Base-by-base conservation (phyloP, 1,139 yeast genomes). In the Candida frijolesensis region DNA sequence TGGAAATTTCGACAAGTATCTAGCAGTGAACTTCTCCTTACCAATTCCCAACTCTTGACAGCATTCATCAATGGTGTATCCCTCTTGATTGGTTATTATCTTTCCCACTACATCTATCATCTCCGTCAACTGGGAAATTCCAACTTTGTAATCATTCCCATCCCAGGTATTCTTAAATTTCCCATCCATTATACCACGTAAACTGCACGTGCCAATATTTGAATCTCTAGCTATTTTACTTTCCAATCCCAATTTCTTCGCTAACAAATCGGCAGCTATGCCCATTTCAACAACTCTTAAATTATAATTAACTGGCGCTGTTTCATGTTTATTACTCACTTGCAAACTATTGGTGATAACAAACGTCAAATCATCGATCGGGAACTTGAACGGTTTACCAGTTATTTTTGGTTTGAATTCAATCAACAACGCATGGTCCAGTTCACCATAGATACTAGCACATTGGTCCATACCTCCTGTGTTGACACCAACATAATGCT, bases 391-490 rank as follows among this genome's bases (percentile, higher is more conserved):
- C n/a, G 88, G 80, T 40, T 75, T 70, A 12, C 83, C 90, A 39
- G 67, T 70, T 48, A 86, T 71, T 52, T 74, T 66, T 2, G 92
- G 92, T 54, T 78, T 76, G 67, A 85, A 86, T 54, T 81, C 82
- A 42, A 86, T 83, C 56, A 80, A 76, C 53, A 86, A 65, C 1
- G 87, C 87, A 57, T 85, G 82, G 53, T 75, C 77, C 42, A 67
- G 71, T 58, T 80, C 83, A n/a, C 91, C 91, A 58, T 80, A 85
- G 22, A 86, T 77, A 2, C 87, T 80, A 2, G 92, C 91, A 54
- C 87, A 78, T 67, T 86, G 92, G 63, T 86, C 92, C 88, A 86
- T 81, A 42, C 92, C 92, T 22, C 92, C 92, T 42, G 85, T 83
- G 62, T 84, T 85, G 49, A 86, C 87, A 22, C 92, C 92, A 42